Percentiles rank a stretch among this genome's conserved stretches.
Evolutionary conservation across 192 early-diverging fungal species (phyloP).

Genomic region (Lobosporangium transversale): DNA sequence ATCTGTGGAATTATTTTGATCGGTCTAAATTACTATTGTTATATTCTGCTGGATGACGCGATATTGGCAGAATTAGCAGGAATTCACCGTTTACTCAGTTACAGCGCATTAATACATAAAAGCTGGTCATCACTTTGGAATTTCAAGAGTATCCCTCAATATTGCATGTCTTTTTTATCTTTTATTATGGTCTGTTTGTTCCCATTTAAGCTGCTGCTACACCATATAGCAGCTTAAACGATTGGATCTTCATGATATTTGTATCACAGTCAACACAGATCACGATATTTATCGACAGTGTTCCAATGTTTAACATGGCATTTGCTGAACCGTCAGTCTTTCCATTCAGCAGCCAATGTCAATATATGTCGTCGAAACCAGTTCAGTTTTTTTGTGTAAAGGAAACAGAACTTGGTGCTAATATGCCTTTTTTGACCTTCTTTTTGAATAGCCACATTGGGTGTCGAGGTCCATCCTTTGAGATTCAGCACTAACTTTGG

Average conservation of each 20-base stretch:
- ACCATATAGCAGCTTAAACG: too few relatives aligned
- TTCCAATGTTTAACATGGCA: background rate
- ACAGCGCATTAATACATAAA: background rate
- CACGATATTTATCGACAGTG: background rate
- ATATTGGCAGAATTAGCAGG: background rate
- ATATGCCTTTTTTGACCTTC: background rate
- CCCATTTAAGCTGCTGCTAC: too few relatives aligned
- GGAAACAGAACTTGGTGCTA: background rate
- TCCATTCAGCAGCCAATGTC: background rate
- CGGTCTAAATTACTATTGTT: background rate
- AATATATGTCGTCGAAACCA: too few relatives aligned
- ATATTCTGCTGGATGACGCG: slow-evolving; percentile 4
- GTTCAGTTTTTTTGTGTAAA: too few relatives aligned
- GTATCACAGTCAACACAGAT: too few relatives aligned
- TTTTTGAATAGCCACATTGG: slow-evolving; percentile 84
- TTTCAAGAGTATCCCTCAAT: too few relatives aligned
- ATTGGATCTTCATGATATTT: too few relatives aligned
- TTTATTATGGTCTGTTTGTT: too few relatives aligned
- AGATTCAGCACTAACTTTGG: slow-evolving; percentile 98
- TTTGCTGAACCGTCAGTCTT: background rate
- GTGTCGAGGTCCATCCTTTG: slow-evolving; percentile 98
- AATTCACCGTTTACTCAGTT: background rate
- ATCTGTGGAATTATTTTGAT: background rate
- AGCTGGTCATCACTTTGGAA: background rate
- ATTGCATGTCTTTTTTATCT: too few relatives aligned